Evolutionary conservation across 495 filamentous ascomycete species (phyloP), one percentile per base, ranked within the genome.

Genomic region (Tuber aestivum): DNA sequence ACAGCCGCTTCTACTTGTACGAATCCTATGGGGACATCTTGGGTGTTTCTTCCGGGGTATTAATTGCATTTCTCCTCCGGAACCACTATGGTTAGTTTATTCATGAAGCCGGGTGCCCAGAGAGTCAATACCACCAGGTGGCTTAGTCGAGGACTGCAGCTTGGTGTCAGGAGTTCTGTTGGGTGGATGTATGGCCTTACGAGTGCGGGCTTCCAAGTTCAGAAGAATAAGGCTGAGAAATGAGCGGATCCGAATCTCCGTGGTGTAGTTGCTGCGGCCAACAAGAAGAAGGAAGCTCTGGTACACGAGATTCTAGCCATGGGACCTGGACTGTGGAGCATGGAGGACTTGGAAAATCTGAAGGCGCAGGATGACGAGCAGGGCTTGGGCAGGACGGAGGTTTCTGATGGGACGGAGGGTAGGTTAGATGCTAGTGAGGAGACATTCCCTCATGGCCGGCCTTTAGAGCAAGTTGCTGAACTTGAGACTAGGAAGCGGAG

Each of bases 1-100:
- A 79, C 65, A 38, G 69, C 38, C 45, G 76, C 21, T 81, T 81
- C 45, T 82, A 82, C 76, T 44, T 74, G 1, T 76, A 81, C 44
- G 76, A 82, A 44, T 78, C 79, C 16, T 78, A 77, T 48, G 80
- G 76, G 23, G 73, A 74, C 56, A 5, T 75, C 37, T 27, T 76
- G 5, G 80, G 80, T 16, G 75, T 72, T 35, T 9, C 72, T 1
- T 40, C 72, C 21, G 79, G 80, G 27, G 38, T 68, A 0, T 20
- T 73, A 0, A 61, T 81, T n/a, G 79, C 74, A 20, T 71, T 37
- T 23, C 38, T 61, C n/a, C 70, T 75, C 2, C 72, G 70, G 0
- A 45, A 72, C 27, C 32, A 45, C 69, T 37, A 4, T 79, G 8
- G 27, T 73, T 12, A 70, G 76, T n/a, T 4, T 61, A 20, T 23